phyloP scores from a whole-genome alignment of 306 rosid genomes.

The Luffa acutangula region DNA sequence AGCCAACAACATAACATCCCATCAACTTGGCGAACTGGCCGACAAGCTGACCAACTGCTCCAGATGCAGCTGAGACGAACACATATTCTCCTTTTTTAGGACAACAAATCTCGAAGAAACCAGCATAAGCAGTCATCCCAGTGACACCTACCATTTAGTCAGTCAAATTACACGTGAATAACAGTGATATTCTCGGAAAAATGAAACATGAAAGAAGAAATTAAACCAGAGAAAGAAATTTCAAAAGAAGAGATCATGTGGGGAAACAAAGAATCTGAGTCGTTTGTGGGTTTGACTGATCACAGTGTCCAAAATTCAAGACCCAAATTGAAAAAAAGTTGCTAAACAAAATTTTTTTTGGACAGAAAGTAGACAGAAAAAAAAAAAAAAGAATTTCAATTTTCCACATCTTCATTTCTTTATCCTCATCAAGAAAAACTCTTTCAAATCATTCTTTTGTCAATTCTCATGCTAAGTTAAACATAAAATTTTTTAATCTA shows the following conservation, averaged over 20 bases:
- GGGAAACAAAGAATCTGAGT: background rate
- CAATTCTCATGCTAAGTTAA: too few relatives aligned
- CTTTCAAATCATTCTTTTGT: too few relatives aligned
- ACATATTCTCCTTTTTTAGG: slow-evolving; percentile 27
- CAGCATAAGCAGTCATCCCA: slow-evolving; percentile 25
- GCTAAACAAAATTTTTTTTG: too few relatives aligned
- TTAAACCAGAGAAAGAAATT: background rate
- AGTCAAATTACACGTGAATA: background rate
- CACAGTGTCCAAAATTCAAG: too few relatives aligned
- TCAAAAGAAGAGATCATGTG: too few relatives aligned
- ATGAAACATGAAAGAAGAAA: background rate
- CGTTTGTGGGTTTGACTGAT: too few relatives aligned
- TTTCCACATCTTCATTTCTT: too few relatives aligned
- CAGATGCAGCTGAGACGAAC: slow-evolving; percentile 25
- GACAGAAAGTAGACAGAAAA: too few relatives aligned
- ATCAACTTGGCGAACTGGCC: slow-evolving; percentile 25
- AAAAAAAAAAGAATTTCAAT: too few relatives aligned
- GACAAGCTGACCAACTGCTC: slow-evolving; percentile 28
- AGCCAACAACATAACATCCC: slow-evolving; percentile 28
- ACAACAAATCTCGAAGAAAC: slow-evolving; percentile 17
- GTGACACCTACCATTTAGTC: slow-evolving; percentile 11
- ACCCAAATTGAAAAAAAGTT: too few relatives aligned
- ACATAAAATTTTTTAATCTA: too few relatives aligned
- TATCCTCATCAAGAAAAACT: too few relatives aligned
- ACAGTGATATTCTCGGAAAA: background rate